Base-by-base conservation (phyloP, 805 yeast species). In the Candida cerambycidarum region DNA sequence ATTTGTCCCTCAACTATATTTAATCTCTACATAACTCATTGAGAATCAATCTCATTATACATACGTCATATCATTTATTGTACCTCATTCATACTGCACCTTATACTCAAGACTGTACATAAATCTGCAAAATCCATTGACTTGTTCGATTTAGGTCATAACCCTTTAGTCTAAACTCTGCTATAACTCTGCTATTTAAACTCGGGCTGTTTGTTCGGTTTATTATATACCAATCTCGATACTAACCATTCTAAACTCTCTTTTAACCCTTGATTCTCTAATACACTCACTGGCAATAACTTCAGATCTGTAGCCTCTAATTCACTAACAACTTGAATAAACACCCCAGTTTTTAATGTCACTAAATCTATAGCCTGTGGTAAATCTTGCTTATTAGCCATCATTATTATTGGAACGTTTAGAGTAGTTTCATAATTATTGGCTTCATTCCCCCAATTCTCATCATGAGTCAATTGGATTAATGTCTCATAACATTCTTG, bases 181-280 rank as follows among this genome's bases (percentile, higher is more conserved):
- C 8, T 8, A 21, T 21, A 21, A 21, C 23, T 8, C 11, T 25
- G 39, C 50, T 45, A 71, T 44, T 59, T 68, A 43, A 71, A 72
- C 45, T 69, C 79, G 6, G 92, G 90, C 33, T 80, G 79, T 36
- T 82, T 68, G 55, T 76, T 78, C 27, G 62, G 56, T 60, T 81
- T 83, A 56, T 85, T 85, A 50, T 88, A 72, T 17, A 80, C 75
- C 50, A 92, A 65, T 45, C 97, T 71, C 6, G 83, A 72, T 33
- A 79, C 79, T 37, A 92, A 62, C 99, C 99, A 92, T 36, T 89
- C 96, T 36, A 89, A 79, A 6, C 97, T 86, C 45, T 89, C 96
- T 40, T 73, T 73, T 2, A 92, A 80, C 1, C 98, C 98, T 15
- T 86, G 87, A 17, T 89, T 85, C 23, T 75, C 86, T 32, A 84